Conservation (phyloP, 345 rosid genomes). For the Moricandia moricandioides region DNA sequence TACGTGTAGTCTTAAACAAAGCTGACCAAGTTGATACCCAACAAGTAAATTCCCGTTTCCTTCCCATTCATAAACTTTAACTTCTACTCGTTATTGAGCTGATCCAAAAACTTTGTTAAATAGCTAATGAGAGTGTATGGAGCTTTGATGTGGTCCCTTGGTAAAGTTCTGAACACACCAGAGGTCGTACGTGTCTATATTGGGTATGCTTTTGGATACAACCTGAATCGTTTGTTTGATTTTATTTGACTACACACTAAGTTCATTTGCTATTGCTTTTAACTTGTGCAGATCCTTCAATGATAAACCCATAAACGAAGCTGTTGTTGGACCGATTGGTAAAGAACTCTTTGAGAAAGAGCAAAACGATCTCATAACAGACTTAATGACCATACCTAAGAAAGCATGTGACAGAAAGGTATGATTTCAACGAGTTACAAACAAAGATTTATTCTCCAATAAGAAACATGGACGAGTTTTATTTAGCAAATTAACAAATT, state of each 20-base stretch:
- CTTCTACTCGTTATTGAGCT: background rate
- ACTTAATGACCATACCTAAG: conserved; percentile 72
- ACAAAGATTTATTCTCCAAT: background rate
- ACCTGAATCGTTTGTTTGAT: background rate
- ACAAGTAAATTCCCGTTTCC: conserved; percentile 45
- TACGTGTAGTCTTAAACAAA: conserved; percentile 88
- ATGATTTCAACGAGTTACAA: conserved; percentile 12
- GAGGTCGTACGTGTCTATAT: conserved; percentile 91
- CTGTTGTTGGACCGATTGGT: conserved; percentile 60
- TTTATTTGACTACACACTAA: background rate
- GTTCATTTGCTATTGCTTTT: background rate
- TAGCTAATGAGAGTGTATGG: conserved; percentile 98
- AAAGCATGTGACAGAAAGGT: conserved; percentile 94
- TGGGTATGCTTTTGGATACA: conserved; percentile 47
- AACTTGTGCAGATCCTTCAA: conserved; percentile 68
- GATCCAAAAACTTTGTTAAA: background rate
- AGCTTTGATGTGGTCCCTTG: conserved; percentile 97
- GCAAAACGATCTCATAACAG: conserved; percentile 77
- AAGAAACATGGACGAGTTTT: background rate
- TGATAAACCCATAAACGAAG: conserved; percentile 69
- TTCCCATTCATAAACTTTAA: background rate
- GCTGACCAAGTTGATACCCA: conserved; percentile 97
- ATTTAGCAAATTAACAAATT: background rate
- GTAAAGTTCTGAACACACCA: conserved; percentile 88
- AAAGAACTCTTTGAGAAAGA: conserved; percentile 87